Conservation (phyloP, 805 yeast genomes). For the Tetrapisispora pingtungensis region DNA sequence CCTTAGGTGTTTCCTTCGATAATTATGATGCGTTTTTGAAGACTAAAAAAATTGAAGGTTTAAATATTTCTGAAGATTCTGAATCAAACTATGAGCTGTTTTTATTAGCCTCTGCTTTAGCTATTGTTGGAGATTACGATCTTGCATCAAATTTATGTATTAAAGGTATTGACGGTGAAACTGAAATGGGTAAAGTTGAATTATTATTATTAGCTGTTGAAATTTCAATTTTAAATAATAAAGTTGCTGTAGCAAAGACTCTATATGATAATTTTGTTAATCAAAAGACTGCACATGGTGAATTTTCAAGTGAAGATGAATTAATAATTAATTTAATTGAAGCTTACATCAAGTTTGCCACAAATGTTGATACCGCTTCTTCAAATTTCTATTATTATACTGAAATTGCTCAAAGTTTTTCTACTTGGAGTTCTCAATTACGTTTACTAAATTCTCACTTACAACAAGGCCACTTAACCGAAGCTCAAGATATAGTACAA, state of each 20-base stretch:
- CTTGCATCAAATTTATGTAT: slow-evolving; percentile 33
- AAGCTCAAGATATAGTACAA: slow-evolving; percentile 58
- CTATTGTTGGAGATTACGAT: slow-evolving; percentile 21
- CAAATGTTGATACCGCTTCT: slow-evolving; percentile 31
- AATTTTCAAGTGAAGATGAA: slow-evolving; percentile 46
- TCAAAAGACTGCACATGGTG: slow-evolving; percentile 31
- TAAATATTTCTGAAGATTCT: slow-evolving; percentile 3
- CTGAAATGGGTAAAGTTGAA: slow-evolving; percentile 31
- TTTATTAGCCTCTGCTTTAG: slow-evolving; percentile 23
- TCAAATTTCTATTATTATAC: slow-evolving; percentile 60
- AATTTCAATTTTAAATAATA: slow-evolving; percentile 33
- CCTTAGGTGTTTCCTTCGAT: slow-evolving; percentile 24
- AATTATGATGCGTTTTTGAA: slow-evolving; percentile 21
- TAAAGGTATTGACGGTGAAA: slow-evolving; percentile 36
- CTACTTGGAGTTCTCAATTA: slow-evolving; percentile 41
- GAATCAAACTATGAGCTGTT: slow-evolving; percentile 15
- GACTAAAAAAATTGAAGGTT: slow-evolving; percentile 11
- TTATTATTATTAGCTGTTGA: slow-evolving; percentile 34
- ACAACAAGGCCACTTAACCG: slow-evolving; percentile 71
- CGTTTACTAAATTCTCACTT: slow-evolving; percentile 67
- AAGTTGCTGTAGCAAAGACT: slow-evolving; percentile 38
- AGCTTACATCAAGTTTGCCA: slow-evolving; percentile 49
- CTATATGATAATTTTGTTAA: slow-evolving; percentile 35
- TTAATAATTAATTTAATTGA: slow-evolving; percentile 70
- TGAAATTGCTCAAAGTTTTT: slow-evolving; percentile 54